Conservation (phyloP, 2,329 filamentous ascomycete genomes). For the Chaetomium sp. region DNA sequence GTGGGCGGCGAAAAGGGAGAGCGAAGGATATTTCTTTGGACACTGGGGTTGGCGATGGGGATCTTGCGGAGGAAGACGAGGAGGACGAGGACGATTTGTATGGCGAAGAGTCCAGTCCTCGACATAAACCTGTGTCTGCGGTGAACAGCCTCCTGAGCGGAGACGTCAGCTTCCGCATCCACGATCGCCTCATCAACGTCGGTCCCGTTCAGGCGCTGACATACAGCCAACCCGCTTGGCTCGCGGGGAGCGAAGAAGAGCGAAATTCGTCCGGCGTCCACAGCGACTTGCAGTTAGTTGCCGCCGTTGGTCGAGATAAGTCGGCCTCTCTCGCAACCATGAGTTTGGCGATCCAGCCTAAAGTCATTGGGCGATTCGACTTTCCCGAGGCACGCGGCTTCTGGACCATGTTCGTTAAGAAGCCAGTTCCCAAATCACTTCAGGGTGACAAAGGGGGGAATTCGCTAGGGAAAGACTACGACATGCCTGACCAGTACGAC, state of each 20-base stretch:
- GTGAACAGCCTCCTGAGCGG: conserved; percentile 45
- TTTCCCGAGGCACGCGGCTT: conserved; percentile 68
- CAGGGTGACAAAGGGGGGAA: conserved; percentile 45
- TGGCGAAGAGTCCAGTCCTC: conserved; percentile 45
- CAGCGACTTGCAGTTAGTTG: conserved; percentile 54
- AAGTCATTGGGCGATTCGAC: conserved; percentile 61
- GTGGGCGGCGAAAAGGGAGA: conserved; percentile 57
- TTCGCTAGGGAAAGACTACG: conserved; percentile 48
- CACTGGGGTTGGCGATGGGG: conserved; percentile 55
- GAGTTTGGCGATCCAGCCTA: conserved; percentile 70
- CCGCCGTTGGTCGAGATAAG: conserved; percentile 56
- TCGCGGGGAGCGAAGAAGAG: conserved; percentile 40
- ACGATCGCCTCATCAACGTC: conserved; percentile 71
- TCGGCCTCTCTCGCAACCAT: conserved; percentile 68
- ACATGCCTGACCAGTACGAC: conserved; percentile 58
- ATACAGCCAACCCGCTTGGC: conserved; percentile 51
- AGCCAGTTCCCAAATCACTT: conserved; percentile 55
- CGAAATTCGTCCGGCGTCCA: conserved; percentile 40
- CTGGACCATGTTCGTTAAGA: conserved; percentile 73
- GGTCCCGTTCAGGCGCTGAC: conserved; percentile 73
- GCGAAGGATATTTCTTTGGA: conserved; percentile 50
- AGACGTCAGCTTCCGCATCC: conserved; percentile 65
- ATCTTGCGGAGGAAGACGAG: conserved; percentile 32
- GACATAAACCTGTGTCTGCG: conserved; percentile 30
- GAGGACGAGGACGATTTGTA: conserved; percentile 54